Base-by-base conservation (phyloP, 1,284 basidiomycete species). In the Pyrrhoderma noxium region DNA sequence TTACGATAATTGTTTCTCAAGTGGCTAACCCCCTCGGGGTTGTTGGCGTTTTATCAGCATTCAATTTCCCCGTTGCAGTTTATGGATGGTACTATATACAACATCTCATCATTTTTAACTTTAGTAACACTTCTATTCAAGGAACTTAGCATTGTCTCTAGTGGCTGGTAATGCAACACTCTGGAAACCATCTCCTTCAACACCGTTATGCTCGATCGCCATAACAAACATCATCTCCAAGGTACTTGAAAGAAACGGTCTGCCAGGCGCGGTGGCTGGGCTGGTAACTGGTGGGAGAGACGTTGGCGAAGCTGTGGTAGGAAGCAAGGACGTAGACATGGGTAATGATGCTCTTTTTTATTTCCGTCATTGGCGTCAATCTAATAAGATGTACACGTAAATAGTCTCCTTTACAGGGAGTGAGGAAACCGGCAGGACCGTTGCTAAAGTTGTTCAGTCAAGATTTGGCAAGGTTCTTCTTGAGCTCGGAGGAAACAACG, bases 401-500 rank as follows among this genome's bases (percentile, higher is more conserved):
- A 60, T 65, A 80, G 88, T 97, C 14, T 93, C 89, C 37, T 98
- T 98, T 67, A 98, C 94, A 1, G 94, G 94, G 1, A 93, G 89
- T 59, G 94, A 97, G 65, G 72, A 74, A 45, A 84, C 93, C 44
- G 94, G 94, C 13, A 79, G 85, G 53, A 75, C 84, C 55, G 92
- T 98, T 16, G 89, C 89, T 7, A 80, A 80, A 66, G 74, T 74
- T 53, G 93, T 94, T 2, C 86, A 84, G 65, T 82, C 77, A 56
- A 73, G 84, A 60, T 93, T 88, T 67, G 90, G 89, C 43, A 89
- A 95, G 71, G 73, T 82, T 34, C 80, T 95, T 37, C 75, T 97
- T 27, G 94, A 97, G 65, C 74, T 97, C 8, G 93, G 93, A n/a
- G 94, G 94, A 35, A 97, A 98, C 70, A 96, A 96, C 62, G 86